Conservation (phyloP, 2,329 filamentous ascomycete species). For the Lachnellula arida region DNA sequence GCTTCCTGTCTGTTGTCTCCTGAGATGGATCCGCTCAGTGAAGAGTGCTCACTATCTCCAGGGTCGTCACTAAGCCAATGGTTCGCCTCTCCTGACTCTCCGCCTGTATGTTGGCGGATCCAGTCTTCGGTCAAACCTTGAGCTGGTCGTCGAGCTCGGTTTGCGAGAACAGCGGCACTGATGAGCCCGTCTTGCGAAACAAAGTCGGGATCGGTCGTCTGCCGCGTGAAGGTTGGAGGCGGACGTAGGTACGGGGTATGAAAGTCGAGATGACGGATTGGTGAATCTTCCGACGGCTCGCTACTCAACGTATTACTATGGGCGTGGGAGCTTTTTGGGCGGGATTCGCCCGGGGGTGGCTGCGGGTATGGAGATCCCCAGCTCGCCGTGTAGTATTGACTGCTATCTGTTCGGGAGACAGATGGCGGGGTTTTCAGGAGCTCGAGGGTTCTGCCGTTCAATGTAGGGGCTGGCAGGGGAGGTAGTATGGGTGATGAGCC, state of each 20-base stretch:
- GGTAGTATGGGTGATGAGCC: slow-evolving; percentile 55
- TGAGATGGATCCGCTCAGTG: slow-evolving; percentile 61
- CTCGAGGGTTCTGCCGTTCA: slow-evolving; percentile 51
- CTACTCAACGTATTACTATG: slow-evolving; percentile 52
- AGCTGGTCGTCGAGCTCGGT: slow-evolving; percentile 54
- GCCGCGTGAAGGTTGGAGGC: slow-evolving; percentile 39
- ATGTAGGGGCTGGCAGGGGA: slow-evolving; percentile 52
- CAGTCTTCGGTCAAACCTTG: slow-evolving; percentile 74
- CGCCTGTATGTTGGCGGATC: slow-evolving; percentile 78
- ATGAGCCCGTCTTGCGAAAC: slow-evolving; percentile 32
- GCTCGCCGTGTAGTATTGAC: slow-evolving; percentile 63
- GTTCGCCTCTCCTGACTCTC: slow-evolving; percentile 63
- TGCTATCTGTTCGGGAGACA: slow-evolving; percentile 30
- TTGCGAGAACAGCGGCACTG: slow-evolving; percentile 56
- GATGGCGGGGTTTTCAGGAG: slow-evolving; percentile 50
- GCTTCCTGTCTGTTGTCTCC: slow-evolving; percentile 44
- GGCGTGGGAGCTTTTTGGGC: slow-evolving; percentile 17
- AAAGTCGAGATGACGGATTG: slow-evolving; percentile 57
- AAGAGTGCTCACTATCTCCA: slow-evolving; percentile 69
- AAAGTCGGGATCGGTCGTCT: slow-evolving; percentile 34
- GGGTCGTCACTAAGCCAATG: slow-evolving; percentile 82
- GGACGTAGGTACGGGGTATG: slow-evolving; percentile 59
- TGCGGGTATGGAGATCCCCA: slow-evolving; percentile 89
- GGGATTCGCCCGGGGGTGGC: slow-evolving; percentile 52
- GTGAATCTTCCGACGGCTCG: slow-evolving; percentile 55